Conservation (phyloP, 73 alveolate species). For the Uronychia binucleata region DNA sequence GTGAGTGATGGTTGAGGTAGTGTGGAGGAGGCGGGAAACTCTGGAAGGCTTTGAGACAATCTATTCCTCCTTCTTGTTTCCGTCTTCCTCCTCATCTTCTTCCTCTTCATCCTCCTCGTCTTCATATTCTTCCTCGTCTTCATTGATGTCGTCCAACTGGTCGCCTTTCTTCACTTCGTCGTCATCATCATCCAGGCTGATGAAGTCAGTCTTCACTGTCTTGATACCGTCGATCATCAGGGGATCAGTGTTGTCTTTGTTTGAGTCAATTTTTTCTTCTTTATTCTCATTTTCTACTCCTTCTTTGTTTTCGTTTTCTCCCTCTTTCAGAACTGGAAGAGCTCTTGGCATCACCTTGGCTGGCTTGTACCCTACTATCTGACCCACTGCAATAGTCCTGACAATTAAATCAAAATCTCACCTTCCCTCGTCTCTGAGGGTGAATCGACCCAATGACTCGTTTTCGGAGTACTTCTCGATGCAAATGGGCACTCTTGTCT, state of each 20-base stretch:
- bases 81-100: slow-evolving; percentile 30
- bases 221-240: background rate
- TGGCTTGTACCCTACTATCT: slow-evolving; percentile 47
- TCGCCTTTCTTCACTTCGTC: background rate
- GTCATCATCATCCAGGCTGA: background rate
- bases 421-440: slow-evolving; percentile 81
- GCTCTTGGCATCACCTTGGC: background rate
- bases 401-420: slow-evolving; percentile 9
- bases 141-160: background rate
- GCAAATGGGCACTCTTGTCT: slow-evolving; percentile 39
- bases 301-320: background rate
- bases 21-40: too few species aligned
- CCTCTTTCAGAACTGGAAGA: background rate
- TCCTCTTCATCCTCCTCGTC: background rate
- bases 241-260: background rate
- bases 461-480: slow-evolving; percentile 34
- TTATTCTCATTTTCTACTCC: slow-evolving; percentile 61
- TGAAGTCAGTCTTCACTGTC: background rate
- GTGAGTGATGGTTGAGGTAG: too few species aligned
- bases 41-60: too few species aligned
- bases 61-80: slow-evolving; percentile 25
- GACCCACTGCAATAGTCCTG: slow-evolving; percentile 47
- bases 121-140: background rate
- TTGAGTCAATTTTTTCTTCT: too few species aligned
- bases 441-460: slow-evolving; percentile 70